These are phyloP conservation scores for Zymoseptoria ardabiliae DNA, from an alignment of 2,329 filamentous ascomycete species.

Conservation along the genomic window DNA sequence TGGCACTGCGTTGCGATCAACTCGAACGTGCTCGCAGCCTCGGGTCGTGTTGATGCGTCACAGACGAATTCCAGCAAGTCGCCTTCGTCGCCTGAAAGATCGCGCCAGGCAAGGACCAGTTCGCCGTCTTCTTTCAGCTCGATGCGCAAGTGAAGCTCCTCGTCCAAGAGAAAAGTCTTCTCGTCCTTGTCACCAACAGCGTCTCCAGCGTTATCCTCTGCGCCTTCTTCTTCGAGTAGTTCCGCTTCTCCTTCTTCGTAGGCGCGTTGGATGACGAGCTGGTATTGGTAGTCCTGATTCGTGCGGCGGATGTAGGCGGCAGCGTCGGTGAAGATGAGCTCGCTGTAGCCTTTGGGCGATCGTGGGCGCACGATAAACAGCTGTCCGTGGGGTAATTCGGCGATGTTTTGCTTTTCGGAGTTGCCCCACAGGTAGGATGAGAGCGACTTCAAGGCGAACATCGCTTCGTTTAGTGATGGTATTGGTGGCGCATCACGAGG, in stretches of 20 bases:
- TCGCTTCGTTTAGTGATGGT: slow-evolving; percentile 9
- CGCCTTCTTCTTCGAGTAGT: slow-evolving; percentile 79
- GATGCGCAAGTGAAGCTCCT: slow-evolving; percentile 77
- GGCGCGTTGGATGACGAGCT: slow-evolving; percentile 89
- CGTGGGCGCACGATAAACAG: slow-evolving; percentile 93
- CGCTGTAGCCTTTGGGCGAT: slow-evolving; percentile 94
- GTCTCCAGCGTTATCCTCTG: slow-evolving; percentile 63
- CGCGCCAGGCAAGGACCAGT: slow-evolving; percentile 86
- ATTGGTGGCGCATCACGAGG: slow-evolving; percentile 9
- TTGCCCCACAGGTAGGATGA: slow-evolving; percentile 71
- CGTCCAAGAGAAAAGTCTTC: slow-evolving; percentile 93
- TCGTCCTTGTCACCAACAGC: slow-evolving; percentile 83
- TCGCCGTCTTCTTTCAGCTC: slow-evolving; percentile 74
- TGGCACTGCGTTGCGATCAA: slow-evolving; percentile 84
- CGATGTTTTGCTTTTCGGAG: slow-evolving; percentile 81
- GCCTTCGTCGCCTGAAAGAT: slow-evolving; percentile 84
- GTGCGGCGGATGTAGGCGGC: slow-evolving; percentile 86
- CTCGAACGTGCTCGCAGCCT: slow-evolving; percentile 73
- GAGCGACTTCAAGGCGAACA: slow-evolving; percentile 30
- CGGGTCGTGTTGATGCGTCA: slow-evolving; percentile 61
- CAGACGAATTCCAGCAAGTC: slow-evolving; percentile 99
- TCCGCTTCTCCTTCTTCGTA: slow-evolving; percentile 98
- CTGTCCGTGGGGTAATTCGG: slow-evolving; percentile 91
- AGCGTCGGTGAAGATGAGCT: slow-evolving; percentile 95
- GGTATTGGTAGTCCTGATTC: slow-evolving; percentile 92